Percentiles rank a stretch among this genome's conserved stretches.
These are phyloP conservation scores for Penicillium palitans DNA, from an alignment of 2,329 filamentous ascomycete genomes.

Conservation along the genomic window DNA sequence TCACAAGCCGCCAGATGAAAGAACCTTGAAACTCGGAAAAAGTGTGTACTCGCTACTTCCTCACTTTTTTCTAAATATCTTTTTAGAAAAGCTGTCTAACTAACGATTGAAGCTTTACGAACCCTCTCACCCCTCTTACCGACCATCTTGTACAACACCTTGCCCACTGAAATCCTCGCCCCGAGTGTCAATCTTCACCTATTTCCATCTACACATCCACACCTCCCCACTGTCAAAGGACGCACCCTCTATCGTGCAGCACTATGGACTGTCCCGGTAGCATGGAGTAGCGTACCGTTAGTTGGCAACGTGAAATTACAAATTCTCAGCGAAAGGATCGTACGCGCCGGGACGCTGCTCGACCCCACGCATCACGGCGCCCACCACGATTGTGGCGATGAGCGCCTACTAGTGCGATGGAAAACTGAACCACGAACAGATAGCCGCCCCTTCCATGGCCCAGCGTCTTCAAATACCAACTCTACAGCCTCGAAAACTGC, in stretches of 20 bases:
- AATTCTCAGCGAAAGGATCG: slow-evolving; percentile 87
- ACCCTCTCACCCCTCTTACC: slow-evolving; percentile 63
- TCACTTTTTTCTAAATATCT: background rate
- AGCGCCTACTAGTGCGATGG: slow-evolving; percentile 92
- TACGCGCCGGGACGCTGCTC: slow-evolving; percentile 51
- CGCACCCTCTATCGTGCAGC: slow-evolving; percentile 89
- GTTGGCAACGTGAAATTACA: slow-evolving; percentile 86
- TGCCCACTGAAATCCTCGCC: slow-evolving; percentile 63
- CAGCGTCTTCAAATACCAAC: slow-evolving; percentile 4
- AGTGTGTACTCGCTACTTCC: slow-evolving; percentile 46
- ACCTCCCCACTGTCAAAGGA: slow-evolving; percentile 86
- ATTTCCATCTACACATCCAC: slow-evolving; percentile 61
- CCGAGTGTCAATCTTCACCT: slow-evolving; percentile 63
- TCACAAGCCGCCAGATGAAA: slow-evolving; percentile 57
- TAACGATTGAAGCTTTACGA: slow-evolving; percentile 52
- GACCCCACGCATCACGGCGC: slow-evolving; percentile 36
- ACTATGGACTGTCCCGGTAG: slow-evolving; percentile 92
- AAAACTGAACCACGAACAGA: slow-evolving; percentile 57
- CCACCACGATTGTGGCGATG: slow-evolving; percentile 48
- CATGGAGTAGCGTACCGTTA: slow-evolving; percentile 90
- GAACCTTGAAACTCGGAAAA: slow-evolving; percentile 62
- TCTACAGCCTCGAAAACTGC: slow-evolving; percentile 12
- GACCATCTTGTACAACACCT: slow-evolving; percentile 59
- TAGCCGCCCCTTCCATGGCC: slow-evolving; percentile 23
- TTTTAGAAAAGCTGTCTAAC: background rate